phyloP scores from a whole-genome alignment of 2,329 filamentous ascomycete species.

The Diatrype stigma region DNA sequence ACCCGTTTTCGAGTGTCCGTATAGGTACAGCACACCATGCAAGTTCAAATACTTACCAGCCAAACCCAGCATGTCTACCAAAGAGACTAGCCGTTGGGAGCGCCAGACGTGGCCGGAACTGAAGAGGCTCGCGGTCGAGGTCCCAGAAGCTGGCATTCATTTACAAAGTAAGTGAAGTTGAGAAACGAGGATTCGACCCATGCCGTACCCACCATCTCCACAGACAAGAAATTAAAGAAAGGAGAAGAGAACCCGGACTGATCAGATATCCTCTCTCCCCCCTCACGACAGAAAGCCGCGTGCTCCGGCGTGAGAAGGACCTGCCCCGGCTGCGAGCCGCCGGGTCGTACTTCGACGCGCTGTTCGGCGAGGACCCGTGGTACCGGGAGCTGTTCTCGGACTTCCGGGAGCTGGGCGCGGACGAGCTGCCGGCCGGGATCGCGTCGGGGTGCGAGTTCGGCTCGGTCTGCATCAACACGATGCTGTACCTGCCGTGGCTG shows the following conservation, averaged over 20 bases:
- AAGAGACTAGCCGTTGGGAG: constrained; percentile 26
- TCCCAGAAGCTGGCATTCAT: constrained; percentile 31
- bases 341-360: constrained; percentile 58
- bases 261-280: not conserved
- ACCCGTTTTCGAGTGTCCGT: not conserved
- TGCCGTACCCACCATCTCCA: not conserved
- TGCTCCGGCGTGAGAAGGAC: constrained; percentile 61
- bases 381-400: constrained; percentile 68
- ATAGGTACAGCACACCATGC: not conserved
- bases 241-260: constrained; percentile 5
- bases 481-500: constrained; percentile 83
- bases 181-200: not conserved
- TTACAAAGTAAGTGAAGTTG: constrained; percentile 20
- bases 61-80: constrained; percentile 21
- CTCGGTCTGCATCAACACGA: constrained; percentile 87
- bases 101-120: constrained; percentile 26
- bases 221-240: constrained; percentile 34
- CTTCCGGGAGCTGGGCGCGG: constrained; percentile 57
- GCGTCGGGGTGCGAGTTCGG: constrained; percentile 73
- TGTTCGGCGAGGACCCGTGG: constrained; percentile 68
- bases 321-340: constrained; percentile 28
- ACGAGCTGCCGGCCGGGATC: constrained; percentile 58
- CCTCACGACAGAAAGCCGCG: constrained; percentile 43
- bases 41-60: not conserved
- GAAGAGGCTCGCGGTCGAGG: constrained; percentile 25